Base-by-base conservation (phyloP, 805 yeast species). In the Starmerella tilneyi region DNA sequence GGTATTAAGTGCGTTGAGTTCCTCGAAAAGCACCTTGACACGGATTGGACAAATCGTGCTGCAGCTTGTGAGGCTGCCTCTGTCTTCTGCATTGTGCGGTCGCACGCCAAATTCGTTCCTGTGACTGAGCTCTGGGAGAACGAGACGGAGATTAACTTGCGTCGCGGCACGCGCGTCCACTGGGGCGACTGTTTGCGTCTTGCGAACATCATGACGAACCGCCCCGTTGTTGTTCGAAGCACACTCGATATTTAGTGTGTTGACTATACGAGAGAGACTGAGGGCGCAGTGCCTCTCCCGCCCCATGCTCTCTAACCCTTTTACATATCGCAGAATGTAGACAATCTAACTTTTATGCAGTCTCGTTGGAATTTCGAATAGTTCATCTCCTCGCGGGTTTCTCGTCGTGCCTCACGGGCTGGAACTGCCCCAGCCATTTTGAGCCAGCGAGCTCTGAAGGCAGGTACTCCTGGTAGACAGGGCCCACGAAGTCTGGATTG, bases 1-100 rank as follows among this genome's bases (percentile, higher is more conserved):
- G 95, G 95, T 3, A 81, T 89, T 55, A 81, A 79, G 65, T 85
- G 96, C 46, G 79, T 88, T 46, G 81, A 85, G 62, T 92, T 84
- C 63, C 76, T 89, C 53, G 97, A 92, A 64, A 72, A 78, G 21
- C 50, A 62, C 48, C 63, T 57, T 36, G 29, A 45, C 16, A 44
- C 41, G 28, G 46, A 54, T 42, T 54, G 48, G 47, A 17, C 15
- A 9, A 41, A 50, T 45, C 44, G 48, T 27, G 34, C 44, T 9
- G 57, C 48, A 9, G 34, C 48, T 5, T 47, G 52, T 3, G 35
- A 41, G 9, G 51, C 59, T 19, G 60, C 37, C 86, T 75, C 81
- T 31, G 94, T 89, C 20, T 66, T 89, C 50, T 96, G 97, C 57
- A 75, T 86, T 50, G 75, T 77, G 60, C 76, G 84, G 39, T 78